Percentiles rank a stretch among this genome's conserved stretches.
Conservation (phyloP, 305 asterid genomes). For the Solanum hybrid region DNA sequence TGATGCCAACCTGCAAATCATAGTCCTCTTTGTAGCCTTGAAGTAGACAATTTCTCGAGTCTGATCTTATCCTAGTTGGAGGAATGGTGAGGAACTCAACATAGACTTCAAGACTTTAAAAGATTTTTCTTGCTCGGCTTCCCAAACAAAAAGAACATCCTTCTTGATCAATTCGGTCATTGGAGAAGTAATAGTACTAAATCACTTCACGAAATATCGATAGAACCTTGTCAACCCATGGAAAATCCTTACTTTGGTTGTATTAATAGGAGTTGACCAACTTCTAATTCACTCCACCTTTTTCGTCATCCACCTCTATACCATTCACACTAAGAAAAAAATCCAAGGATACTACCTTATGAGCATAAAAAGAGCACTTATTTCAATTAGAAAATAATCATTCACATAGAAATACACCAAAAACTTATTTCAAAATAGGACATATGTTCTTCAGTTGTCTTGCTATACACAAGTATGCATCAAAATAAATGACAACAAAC, state of each 20-base stretch:
- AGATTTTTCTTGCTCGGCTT: neutral
- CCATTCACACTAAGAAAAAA: neutral
- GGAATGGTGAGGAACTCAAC: neutral
- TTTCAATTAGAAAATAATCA: neutral
- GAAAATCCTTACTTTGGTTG: neutral
- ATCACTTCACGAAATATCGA: neutral
- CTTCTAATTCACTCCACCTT: neutral
- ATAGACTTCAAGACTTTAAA: neutral
- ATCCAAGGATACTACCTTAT: neutral
- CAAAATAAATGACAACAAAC: neutral
- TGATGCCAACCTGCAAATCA: neutral
- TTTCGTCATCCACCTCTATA: neutral
- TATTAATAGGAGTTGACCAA: neutral
- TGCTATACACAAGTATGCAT: neutral
- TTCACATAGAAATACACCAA: neutral
- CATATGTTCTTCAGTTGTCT: neutral
- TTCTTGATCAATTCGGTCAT: neutral
- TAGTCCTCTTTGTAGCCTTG: neutral
- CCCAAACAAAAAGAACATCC: neutral
- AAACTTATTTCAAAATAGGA: neutral
- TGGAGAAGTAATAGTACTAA: neutral
- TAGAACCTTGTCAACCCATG: neutral
- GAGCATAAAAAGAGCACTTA: neutral
- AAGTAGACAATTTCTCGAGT: neutral
- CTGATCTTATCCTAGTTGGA: neutral